phyloP scores from a whole-genome alignment of 2,329 filamentous ascomycete species.

The Xenosphaeropsis pyriputrescens region DNA sequence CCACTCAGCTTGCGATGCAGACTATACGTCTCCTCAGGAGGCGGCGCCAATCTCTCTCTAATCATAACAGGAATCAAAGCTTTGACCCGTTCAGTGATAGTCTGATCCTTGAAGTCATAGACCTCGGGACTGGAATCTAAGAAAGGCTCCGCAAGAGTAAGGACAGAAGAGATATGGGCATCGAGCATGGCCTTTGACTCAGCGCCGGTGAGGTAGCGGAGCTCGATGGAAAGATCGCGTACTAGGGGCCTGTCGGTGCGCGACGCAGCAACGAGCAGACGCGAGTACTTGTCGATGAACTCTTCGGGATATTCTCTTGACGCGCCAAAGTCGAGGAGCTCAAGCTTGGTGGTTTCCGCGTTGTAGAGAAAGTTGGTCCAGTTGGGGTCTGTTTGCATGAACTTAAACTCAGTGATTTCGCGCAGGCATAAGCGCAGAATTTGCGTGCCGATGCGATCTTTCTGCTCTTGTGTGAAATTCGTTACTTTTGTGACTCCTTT shows the following conservation, averaged over 20 bases:
- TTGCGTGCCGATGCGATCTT: constrained; percentile 92
- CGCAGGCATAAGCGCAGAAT: constrained; percentile 82
- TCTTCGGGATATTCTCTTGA: constrained; percentile 68
- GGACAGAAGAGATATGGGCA: constrained; percentile 75
- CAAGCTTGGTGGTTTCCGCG: constrained; percentile 51
- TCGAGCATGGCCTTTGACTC: constrained; percentile 79
- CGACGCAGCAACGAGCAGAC: constrained; percentile 67
- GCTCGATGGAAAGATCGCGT: constrained; percentile 51
- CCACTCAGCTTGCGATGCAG: constrained; percentile 90
- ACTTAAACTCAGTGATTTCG: constrained; percentile 86
- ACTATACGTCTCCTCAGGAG: constrained; percentile 94
- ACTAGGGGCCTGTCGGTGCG: constrained; percentile 50
- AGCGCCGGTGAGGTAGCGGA: constrained; percentile 86
- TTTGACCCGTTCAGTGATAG: constrained; percentile 87
- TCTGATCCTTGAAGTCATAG: constrained; percentile 90
- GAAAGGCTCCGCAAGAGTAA: constrained; percentile 90
- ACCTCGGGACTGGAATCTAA: constrained; percentile 58
- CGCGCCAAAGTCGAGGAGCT: constrained; percentile 91
- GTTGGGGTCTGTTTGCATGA: constrained; percentile 99
- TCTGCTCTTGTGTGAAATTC: constrained; percentile 65
- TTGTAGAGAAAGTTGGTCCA: constrained; percentile 99
- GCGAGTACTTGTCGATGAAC: constrained; percentile 71
- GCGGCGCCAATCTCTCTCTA: constrained; percentile 71
- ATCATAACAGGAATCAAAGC: constrained; percentile 87
- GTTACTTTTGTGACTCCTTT: constrained; percentile 70